These are phyloP conservation scores for Cytospora mali DNA, from an alignment of 2,329 filamentous ascomycete genomes.

Conservation along the genomic window DNA sequence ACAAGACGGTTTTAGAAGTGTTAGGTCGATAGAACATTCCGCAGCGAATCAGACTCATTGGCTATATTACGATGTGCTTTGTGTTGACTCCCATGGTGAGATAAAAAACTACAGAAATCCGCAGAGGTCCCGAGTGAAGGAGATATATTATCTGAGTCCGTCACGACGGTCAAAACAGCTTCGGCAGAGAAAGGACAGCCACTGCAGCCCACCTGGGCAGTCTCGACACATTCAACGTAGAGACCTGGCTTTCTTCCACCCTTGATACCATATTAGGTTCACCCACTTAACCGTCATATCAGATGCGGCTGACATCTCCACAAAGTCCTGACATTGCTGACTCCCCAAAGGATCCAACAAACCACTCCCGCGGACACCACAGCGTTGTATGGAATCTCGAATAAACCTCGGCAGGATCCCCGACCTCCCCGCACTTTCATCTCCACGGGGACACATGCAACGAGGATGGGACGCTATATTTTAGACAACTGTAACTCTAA, in stretches of 20 bases:
- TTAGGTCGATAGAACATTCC: not conserved
- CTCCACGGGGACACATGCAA: not conserved
- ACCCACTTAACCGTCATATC: not conserved
- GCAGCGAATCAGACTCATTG: not conserved
- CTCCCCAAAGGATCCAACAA: not conserved
- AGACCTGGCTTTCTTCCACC: too few relatives aligned
- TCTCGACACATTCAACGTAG: too few relatives aligned
- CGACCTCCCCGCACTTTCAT: slow-evolving; percentile 12
- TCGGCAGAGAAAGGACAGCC: too few relatives aligned
- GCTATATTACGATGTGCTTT: not conserved
- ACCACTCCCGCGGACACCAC: not conserved
- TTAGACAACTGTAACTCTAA: too few relatives aligned
- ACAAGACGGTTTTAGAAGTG: not conserved
- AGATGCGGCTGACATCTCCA: not conserved
- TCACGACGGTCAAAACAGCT: not conserved
- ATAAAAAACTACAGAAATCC: not conserved
- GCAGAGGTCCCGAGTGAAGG: not conserved
- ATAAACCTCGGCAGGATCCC: slow-evolving; percentile 26
- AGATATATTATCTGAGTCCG: not conserved
- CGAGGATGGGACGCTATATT: not conserved
- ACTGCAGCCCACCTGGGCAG: too few relatives aligned
- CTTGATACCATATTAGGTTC: too few relatives aligned
- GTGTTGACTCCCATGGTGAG: not conserved
- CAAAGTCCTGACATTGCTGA: too few relatives aligned
- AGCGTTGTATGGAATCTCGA: not conserved